Evolutionary conservation across 2,329 filamentous ascomycete species (phyloP).

Genomic region (Trichophyton mentagrophytes): DNA sequence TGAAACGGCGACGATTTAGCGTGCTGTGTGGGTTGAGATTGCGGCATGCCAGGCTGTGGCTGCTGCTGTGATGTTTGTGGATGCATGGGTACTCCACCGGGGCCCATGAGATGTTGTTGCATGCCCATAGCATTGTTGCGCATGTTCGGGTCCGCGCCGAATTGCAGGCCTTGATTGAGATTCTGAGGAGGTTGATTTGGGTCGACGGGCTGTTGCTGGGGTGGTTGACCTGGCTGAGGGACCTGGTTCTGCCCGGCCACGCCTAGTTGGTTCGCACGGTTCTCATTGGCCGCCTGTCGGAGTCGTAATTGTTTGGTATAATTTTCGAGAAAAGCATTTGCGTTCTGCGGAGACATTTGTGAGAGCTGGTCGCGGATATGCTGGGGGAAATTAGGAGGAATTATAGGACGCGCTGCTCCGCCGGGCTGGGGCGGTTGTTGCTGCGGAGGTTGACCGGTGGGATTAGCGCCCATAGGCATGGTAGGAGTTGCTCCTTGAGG

Average conservation of each 20-base stretch:
- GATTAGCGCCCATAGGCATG: slow-evolving; percentile 33
- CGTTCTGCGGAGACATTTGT: slow-evolving; percentile 26
- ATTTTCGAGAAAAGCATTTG: slow-evolving; percentile 22
- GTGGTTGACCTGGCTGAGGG: background rate
- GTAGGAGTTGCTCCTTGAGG: slow-evolving; percentile 31
- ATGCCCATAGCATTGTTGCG: slow-evolving; percentile 23
- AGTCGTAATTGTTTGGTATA: slow-evolving; percentile 23
- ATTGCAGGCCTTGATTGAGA: slow-evolving; percentile 20
- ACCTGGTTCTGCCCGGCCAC: background rate
- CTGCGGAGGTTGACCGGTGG: slow-evolving; percentile 28
- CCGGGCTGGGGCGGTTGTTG: slow-evolving; percentile 21
- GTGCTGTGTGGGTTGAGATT: slow-evolving; percentile 11
- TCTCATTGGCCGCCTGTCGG: background rate
- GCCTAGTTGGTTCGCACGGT: background rate
- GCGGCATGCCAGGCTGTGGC: background rate
- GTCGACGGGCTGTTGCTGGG: slow-evolving; percentile 19
- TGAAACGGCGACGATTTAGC: slow-evolving; percentile 15
- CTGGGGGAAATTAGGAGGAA: slow-evolving; percentile 26
- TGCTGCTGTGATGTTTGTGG: slow-evolving; percentile 3
- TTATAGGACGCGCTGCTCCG: slow-evolving; percentile 17
- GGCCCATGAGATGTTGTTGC: slow-evolving; percentile 23
- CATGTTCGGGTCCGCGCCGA: slow-evolving; percentile 24
- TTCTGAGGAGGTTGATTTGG: slow-evolving; percentile 22
- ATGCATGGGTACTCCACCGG: slow-evolving; percentile 16
- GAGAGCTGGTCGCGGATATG: slow-evolving; percentile 24